Conservation (phyloP, 306 rosid species). For the Pyrus betulifolia region DNA sequence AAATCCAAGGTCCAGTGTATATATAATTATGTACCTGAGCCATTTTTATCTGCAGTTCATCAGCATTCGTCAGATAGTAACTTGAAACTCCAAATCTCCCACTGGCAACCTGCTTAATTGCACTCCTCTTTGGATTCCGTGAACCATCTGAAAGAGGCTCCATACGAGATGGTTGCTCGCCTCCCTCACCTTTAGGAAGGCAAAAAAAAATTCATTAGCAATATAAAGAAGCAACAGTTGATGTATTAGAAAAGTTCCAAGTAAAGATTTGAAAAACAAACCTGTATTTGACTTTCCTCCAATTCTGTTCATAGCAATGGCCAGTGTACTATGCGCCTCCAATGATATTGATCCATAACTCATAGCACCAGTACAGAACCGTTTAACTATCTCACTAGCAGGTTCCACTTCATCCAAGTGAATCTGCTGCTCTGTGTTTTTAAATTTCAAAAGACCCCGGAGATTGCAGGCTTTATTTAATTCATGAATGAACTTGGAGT, state of each 20-base stretch:
- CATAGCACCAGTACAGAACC: conserved; percentile 99
- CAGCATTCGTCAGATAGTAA: conserved; percentile 95
- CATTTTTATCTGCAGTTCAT: conserved; percentile 96
- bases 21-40: conserved; percentile 64
- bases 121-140: conserved; percentile 87
- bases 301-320: conserved; percentile 85
- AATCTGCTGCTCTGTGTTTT: conserved; percentile 44
- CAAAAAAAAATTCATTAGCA: conserved; percentile 3
- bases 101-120: conserved; percentile 97
- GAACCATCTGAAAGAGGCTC: conserved; percentile 90
- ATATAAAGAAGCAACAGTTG: not conserved
- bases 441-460: conserved; percentile 84
- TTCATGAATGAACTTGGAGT: conserved; percentile 75
- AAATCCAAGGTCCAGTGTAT: not conserved
- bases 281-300: conserved; percentile 99
- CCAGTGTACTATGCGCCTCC: conserved; percentile 92
- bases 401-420: conserved; percentile 90
- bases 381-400: conserved; percentile 87
- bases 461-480: conserved; percentile 88
- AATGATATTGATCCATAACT: conserved; percentile 97
- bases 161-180: conserved; percentile 99
- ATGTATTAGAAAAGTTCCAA: not conserved
- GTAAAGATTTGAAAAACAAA: conserved; percentile 14
- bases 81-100: conserved; percentile 99
- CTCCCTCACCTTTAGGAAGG: conserved; percentile 81